Percentiles rank a stretch among this genome's conserved stretches.
Evolutionary conservation across 371 early-diverging fungal species (phyloP).

Genomic region (Mucor mucedo): DNA sequence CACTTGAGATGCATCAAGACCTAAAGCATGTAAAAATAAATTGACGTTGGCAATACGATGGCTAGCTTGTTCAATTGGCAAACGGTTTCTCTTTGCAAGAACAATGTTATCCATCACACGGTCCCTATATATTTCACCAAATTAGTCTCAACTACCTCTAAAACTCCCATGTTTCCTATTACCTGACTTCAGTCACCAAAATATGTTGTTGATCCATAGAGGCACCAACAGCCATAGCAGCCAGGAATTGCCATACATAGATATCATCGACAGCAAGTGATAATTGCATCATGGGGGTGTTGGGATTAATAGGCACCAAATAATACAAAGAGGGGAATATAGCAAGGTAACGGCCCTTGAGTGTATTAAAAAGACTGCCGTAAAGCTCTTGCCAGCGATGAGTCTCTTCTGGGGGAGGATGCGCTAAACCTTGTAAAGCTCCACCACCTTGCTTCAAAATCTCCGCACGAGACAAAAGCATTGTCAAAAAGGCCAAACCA

Average conservation of each 20-base stretch:
- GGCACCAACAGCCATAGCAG: slow-evolving; percentile 93
- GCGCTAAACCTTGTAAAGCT: slow-evolving; percentile 56
- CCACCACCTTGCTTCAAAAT: slow-evolving; percentile 82
- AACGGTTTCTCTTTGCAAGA: slow-evolving; percentile 64
- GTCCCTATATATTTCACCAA: slow-evolving; percentile 51
- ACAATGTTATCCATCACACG: slow-evolving; percentile 85
- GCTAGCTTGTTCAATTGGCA: slow-evolving; percentile 65
- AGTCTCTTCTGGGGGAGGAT: slow-evolving; percentile 69
- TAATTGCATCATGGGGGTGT: slow-evolving; percentile 44
- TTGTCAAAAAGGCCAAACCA: slow-evolving; percentile 87
- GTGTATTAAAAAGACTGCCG: slow-evolving; percentile 71
- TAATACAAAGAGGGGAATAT: slow-evolving; percentile 73
- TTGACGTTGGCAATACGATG: slow-evolving; percentile 88
- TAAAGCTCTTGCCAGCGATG: slow-evolving; percentile 79
- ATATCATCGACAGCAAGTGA: slow-evolving; percentile 74
- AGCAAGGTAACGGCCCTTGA: slow-evolving; percentile 78
- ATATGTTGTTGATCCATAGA: slow-evolving; percentile 92
- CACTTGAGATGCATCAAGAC: slow-evolving; percentile 90
- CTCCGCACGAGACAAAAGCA: slow-evolving; percentile 90
- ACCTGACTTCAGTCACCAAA: slow-evolving; percentile 88
- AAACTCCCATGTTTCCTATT: slow-evolving; percentile 16
- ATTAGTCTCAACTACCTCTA: background rate
- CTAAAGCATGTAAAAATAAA: slow-evolving; percentile 93
- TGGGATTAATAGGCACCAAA: slow-evolving; percentile 54
- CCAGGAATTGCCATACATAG: slow-evolving; percentile 98